Evolutionary conservation across 2,329 filamentous ascomycete species (phyloP).

Genomic region (Nigrospora sphaerica): DNA sequence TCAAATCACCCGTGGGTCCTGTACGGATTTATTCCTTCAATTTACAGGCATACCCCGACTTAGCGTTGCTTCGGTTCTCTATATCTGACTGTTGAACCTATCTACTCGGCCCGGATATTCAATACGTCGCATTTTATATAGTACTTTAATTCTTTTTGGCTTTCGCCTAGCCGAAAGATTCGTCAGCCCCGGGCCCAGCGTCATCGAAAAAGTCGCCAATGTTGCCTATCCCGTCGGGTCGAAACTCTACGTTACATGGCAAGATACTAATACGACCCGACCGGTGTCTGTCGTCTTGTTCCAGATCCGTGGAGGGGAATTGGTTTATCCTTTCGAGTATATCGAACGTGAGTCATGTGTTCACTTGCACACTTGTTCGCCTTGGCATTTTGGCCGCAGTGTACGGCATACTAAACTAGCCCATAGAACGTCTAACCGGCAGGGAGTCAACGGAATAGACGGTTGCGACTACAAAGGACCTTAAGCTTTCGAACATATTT

Average conservation of each 20-base stretch:
- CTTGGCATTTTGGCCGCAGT: no score
- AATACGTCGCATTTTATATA: no score
- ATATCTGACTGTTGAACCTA: no score
- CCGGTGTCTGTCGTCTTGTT: background rate
- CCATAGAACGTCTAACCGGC: background rate
- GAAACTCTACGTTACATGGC: slow-evolving; percentile 1
- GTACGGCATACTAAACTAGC: background rate
- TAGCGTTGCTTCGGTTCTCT: no score
- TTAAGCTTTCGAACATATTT: background rate
- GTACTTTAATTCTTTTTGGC: background rate
- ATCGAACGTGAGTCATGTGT: background rate
- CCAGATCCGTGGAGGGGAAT: background rate
- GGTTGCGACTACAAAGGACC: background rate
- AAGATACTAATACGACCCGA: background rate
- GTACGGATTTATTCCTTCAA: no score
- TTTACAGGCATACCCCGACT: no score
- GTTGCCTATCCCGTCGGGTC: slow-evolving; percentile 1
- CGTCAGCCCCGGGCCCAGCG: background rate
- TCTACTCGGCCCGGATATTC: no score
- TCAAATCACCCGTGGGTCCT: no score
- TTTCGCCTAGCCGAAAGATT: background rate
- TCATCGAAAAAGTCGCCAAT: background rate
- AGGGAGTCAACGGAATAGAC: background rate
- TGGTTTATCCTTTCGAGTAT: slow-evolving; percentile 3
- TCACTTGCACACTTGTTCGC: background rate